phyloP scores from a whole-genome alignment of 495 filamentous ascomycete genomes.

The Penicillium subrubescens region DNA sequence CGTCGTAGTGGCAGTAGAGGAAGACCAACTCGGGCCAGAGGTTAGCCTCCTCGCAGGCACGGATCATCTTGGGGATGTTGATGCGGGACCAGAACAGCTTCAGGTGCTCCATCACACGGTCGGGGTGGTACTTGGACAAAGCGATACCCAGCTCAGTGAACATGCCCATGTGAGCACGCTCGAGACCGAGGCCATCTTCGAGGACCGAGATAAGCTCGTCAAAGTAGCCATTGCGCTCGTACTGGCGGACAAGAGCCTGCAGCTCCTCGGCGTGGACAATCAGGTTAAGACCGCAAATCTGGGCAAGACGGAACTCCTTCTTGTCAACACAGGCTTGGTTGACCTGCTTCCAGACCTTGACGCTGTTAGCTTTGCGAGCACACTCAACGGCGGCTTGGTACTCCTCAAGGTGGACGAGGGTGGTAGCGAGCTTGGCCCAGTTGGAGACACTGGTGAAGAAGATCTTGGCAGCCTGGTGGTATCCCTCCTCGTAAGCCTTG shows the following conservation, averaged over 20 bases:
- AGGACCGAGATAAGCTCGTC: slow-evolving; percentile 95
- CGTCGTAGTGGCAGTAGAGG: slow-evolving; percentile 98
- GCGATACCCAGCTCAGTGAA: slow-evolving; percentile 96
- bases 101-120: slow-evolving; percentile 96
- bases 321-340: slow-evolving; percentile 95
- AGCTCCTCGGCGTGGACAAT: slow-evolving; percentile 98
- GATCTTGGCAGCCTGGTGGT: slow-evolving; percentile 96
- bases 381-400: slow-evolving; percentile 99
- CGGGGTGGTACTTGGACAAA: slow-evolving; percentile 94
- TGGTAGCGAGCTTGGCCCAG: slow-evolving; percentile 98
- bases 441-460: slow-evolving; percentile 99
- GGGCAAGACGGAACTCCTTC: slow-evolving; percentile 98
- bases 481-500: slow-evolving; percentile 94
- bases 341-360: slow-evolving; percentile 99
- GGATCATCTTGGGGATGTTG: slow-evolving; percentile 98
- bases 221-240: slow-evolving; percentile 96
- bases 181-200: slow-evolving; percentile 92
- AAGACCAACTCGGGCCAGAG: slow-evolving; percentile 98
- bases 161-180: slow-evolving; percentile 92
- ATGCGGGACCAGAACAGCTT: slow-evolving; percentile 99
- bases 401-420: slow-evolving; percentile 91
- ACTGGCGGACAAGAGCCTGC: slow-evolving; percentile 89
- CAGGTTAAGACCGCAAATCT: slow-evolving; percentile 98
- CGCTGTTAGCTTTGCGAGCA: slow-evolving; percentile 98
- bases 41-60: slow-evolving; percentile 91